These are phyloP conservation scores for Croton laevigatus DNA, from an alignment of 441 rosid species.

Conservation along the genomic window DNA sequence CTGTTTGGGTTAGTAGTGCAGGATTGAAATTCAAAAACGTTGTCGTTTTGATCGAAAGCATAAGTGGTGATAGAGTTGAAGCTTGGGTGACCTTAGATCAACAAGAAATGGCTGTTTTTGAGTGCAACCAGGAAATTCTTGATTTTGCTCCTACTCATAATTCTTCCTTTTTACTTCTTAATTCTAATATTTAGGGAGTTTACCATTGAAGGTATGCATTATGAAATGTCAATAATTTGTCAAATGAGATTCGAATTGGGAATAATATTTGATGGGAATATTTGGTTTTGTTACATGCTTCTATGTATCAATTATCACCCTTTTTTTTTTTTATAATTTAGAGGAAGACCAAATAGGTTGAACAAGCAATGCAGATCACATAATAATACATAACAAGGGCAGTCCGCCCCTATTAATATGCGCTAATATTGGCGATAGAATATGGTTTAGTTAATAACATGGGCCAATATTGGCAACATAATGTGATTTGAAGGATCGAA, in stretches of 20 bases:
- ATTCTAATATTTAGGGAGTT: not conserved
- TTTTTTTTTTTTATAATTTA: no score
- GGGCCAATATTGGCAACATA: no score
- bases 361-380: no score
- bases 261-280: no score
- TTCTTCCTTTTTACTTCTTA: not conserved
- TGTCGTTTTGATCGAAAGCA: constrained; percentile 6
- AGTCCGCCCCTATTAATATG: no score
- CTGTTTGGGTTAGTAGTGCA: constrained; percentile 16
- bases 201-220: not conserved
- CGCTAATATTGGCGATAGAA: no score
- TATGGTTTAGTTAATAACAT: no score
- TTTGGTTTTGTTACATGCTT: no score
- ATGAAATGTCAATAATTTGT: not conserved
- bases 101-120: constrained; percentile 14
- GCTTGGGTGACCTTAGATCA: constrained; percentile 18
- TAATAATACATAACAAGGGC: no score
- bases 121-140: constrained; percentile 11
- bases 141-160: constrained; percentile 3
- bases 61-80: constrained; percentile 4
- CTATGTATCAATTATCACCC: no score
- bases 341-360: no score
- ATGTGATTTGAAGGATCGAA: no score
- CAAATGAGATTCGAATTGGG: not conserved
- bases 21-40: constrained; percentile 14